A percentile compares a stretch with the other conserved stretches of the same genome.
Conservation (phyloP, 2,329 filamentous ascomycete genomes). For the Magnaporthiopsis incrustans region DNA sequence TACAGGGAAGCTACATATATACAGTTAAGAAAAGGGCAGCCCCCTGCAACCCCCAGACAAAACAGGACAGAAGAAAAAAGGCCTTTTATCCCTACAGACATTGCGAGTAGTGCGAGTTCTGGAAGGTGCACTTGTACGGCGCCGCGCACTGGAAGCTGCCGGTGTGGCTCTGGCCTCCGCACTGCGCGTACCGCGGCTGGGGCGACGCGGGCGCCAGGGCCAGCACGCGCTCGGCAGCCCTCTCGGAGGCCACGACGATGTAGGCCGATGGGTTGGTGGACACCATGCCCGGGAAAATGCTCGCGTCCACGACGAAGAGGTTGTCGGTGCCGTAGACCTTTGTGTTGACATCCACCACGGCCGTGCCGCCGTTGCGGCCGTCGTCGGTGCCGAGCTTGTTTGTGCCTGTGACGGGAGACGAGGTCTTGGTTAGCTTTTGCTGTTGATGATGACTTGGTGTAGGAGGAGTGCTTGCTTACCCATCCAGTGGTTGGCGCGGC, state of each 20-base stretch:
- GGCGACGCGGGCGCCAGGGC: conserved; percentile 22
- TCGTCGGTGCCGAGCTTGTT: conserved; percentile 18
- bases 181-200: conserved; percentile 5
- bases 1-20: not conserved
- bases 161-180: conserved; percentile 5
- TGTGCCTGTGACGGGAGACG: conserved; percentile 11
- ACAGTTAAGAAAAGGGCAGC: not conserved
- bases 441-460: no score
- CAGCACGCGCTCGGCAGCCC: conserved; percentile 41
- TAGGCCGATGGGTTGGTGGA: conserved; percentile 51
- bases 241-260: conserved; percentile 51
- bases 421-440: not conserved
- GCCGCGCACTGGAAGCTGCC: conserved; percentile 9
- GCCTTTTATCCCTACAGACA: not conserved
- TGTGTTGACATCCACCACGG: conserved; percentile 18
- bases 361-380: conserved; percentile 15
- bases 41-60: not conserved
- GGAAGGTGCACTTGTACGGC: conserved; percentile 1
- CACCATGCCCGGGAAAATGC: conserved; percentile 49
- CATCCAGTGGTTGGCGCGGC: conserved; percentile 10
- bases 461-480: not conserved
- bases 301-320: conserved; percentile 45
- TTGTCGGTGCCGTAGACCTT: conserved; percentile 45
- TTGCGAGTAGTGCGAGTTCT: conserved; percentile 8
- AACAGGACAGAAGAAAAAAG: no score